phyloP scores from a whole-genome alignment of 768 basidiomycete genomes.

The Mrakia gelida region DNA sequence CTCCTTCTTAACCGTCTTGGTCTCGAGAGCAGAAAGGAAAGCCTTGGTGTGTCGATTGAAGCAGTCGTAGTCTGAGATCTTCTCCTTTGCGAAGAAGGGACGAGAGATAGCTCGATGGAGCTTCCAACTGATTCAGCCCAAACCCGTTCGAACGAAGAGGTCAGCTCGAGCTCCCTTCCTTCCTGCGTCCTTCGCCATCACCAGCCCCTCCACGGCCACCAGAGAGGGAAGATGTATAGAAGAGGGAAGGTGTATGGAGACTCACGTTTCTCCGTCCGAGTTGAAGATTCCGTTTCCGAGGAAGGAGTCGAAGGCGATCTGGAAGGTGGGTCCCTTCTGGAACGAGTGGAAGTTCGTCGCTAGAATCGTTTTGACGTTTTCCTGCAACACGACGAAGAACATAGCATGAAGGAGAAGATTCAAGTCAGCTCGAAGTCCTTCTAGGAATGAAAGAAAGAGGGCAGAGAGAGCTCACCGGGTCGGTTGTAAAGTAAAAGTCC shows the following conservation, averaged over 20 bases:
- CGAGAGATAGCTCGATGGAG: slow-evolving; percentile 65
- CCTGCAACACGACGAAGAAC: slow-evolving; percentile 50
- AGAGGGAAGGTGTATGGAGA: neutral
- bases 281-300: slow-evolving; percentile 76
- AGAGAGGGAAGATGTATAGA: neutral
- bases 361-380: slow-evolving; percentile 61
- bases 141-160: neutral
- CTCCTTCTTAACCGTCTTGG: slow-evolving; percentile 50
- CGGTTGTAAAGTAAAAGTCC: slow-evolving; percentile 39
- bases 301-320: slow-evolving; percentile 49
- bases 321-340: slow-evolving; percentile 57
- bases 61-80: slow-evolving; percentile 63
- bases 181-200: neutral
- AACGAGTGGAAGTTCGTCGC: slow-evolving; percentile 64
- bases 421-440: neutral
- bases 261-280: slow-evolving; percentile 59
- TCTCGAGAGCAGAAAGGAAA: slow-evolving; percentile 50
- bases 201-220: neutral
- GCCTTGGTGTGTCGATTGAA: slow-evolving; percentile 57
- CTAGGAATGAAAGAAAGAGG: neutral
- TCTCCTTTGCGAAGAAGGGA: slow-evolving; percentile 70
- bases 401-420: neutral
- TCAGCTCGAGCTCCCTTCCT: neutral
- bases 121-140: slow-evolving; percentile 9
- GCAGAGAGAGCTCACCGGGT: slow-evolving; percentile 55